These are phyloP conservation scores for Pezicula radicicola DNA, from an alignment of 2,329 filamentous ascomycete genomes.

Conservation along the genomic window DNA sequence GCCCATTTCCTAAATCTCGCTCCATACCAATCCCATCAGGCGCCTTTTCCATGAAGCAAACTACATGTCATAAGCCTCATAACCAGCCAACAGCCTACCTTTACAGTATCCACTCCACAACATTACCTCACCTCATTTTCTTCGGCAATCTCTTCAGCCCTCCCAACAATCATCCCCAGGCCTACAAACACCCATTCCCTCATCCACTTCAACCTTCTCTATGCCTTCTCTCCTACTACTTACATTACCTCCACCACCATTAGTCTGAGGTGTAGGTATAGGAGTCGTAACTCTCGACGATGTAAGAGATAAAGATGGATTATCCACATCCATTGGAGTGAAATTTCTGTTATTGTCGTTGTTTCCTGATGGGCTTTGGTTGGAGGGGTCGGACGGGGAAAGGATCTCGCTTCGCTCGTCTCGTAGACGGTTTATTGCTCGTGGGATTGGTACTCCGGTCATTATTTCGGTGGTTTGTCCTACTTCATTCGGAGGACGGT, in stretches of 20 bases:
- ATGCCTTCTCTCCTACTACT: slow-evolving; percentile 2
- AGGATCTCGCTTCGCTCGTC: background rate
- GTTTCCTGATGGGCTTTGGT: background rate
- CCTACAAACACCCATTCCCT: slow-evolving; percentile 5
- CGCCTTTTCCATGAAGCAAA: too few species aligned
- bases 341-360: slow-evolving; percentile 1
- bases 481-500: background rate
- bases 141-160: background rate
- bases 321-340: slow-evolving; percentile 10
- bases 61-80: too few species aligned
- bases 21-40: too few species aligned
- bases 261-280: too few species aligned
- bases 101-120: background rate
- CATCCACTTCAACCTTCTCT: background rate
- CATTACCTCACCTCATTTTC: background rate
- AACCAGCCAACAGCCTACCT: too few species aligned
- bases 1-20: too few species aligned
- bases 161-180: slow-evolving; percentile 16
- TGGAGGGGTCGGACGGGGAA: background rate
- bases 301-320: background rate
- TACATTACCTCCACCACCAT: background rate
- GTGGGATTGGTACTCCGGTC: background rate
- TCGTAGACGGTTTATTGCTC: slow-evolving; percentile 2
- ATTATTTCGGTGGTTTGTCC: background rate
- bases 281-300: too few species aligned